These are phyloP conservation scores for Lomentospora prolificans DNA, from an alignment of 2,329 filamentous ascomycete species.

Conservation along the genomic window DNA sequence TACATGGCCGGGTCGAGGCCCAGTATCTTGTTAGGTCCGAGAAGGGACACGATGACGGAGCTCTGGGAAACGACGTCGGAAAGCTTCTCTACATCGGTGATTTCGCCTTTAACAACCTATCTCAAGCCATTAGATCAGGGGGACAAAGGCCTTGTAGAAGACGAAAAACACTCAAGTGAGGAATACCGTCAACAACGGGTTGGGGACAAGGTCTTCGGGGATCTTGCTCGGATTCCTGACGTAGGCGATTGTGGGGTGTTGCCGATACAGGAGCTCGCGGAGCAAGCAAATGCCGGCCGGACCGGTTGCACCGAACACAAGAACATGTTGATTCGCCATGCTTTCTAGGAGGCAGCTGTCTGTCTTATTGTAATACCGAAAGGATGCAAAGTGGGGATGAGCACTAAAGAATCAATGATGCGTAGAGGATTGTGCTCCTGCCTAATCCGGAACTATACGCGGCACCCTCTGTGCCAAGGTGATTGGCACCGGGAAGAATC, in stretches of 20 bases:
- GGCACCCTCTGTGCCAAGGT: too few relatives aligned
- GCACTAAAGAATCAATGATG: too few relatives aligned
- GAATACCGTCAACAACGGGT: slow-evolving; percentile 14
- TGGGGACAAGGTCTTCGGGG: slow-evolving; percentile 14
- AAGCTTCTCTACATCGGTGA: slow-evolving; percentile 12
- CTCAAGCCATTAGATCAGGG: too few relatives aligned
- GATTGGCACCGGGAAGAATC: too few relatives aligned
- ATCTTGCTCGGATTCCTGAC: slow-evolving; percentile 13
- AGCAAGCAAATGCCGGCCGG: slow-evolving; percentile 21
- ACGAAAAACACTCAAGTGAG: too few relatives aligned
- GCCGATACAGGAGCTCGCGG: slow-evolving; percentile 18
- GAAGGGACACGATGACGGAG: slow-evolving; percentile 15
- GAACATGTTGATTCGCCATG: slow-evolving; percentile 9
- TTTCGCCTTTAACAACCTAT: slow-evolving; percentile 18
- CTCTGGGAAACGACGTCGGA: slow-evolving; percentile 10
- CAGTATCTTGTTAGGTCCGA: slow-evolving; percentile 14
- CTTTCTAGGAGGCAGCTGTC: not conserved
- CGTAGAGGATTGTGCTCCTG: too few relatives aligned
- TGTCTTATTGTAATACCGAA: too few relatives aligned
- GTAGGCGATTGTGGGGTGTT: slow-evolving; percentile 17
- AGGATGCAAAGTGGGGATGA: too few relatives aligned
- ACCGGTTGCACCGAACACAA: slow-evolving; percentile 22
- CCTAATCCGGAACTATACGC: too few relatives aligned
- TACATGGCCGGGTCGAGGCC: not conserved
- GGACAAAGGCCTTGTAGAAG: too few relatives aligned